A percentile compares a stretch with the other conserved stretches of the same genome.
Conservation (phyloP, 441 rosid genomes). For the Jatropha multifida region DNA sequence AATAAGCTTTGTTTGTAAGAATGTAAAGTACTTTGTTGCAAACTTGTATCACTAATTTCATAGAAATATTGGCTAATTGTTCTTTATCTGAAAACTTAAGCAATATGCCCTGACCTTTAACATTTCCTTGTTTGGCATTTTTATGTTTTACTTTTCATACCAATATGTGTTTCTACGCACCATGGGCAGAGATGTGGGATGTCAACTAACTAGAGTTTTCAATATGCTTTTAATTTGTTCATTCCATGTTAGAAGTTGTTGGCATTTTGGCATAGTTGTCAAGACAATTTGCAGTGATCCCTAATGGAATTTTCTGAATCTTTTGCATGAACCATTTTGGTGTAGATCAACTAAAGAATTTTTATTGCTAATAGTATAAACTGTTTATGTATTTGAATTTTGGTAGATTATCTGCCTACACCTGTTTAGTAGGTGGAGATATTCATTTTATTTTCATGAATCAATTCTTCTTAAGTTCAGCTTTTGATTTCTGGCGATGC, state of each 20-base stretch:
- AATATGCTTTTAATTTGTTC: neutral
- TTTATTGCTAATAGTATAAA: neutral
- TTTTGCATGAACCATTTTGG: neutral
- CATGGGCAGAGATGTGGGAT: neutral
- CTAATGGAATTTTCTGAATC: neutral
- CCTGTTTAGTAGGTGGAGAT: neutral
- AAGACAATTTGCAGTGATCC: neutral
- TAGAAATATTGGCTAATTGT: neutral
- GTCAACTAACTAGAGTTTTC: neutral
- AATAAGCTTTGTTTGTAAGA: neutral
- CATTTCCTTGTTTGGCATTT: neutral
- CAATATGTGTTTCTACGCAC: neutral
- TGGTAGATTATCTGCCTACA: neutral
- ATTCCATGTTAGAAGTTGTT: neutral
- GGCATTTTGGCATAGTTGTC: neutral
- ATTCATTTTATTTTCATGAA: neutral
- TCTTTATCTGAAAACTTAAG: neutral
- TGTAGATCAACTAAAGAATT: neutral
- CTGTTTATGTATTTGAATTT: neutral
- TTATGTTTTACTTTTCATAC: neutral
- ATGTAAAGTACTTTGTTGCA: neutral
- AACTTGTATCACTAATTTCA: neutral
- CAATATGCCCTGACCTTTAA: neutral
- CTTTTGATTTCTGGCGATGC: constrained; percentile 32
- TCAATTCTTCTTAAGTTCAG: neutral